A percentile compares a stretch with the other conserved stretches of the same genome.
Conservation (phyloP, 495 filamentous ascomycete species). For the Bryoglossum gracile region DNA sequence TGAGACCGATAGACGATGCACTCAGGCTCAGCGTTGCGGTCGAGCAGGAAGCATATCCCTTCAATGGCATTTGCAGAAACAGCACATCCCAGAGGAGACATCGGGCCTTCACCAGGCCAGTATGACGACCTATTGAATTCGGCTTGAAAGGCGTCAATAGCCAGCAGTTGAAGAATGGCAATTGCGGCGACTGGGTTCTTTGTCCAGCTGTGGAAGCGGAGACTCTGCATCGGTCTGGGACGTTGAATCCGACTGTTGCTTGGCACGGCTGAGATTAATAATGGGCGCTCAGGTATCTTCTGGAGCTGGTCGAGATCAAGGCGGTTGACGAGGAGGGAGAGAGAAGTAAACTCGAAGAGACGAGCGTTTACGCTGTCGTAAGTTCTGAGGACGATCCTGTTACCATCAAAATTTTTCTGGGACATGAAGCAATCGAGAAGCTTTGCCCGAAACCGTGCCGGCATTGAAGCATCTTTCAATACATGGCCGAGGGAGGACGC, state of each 20-base stretch:
- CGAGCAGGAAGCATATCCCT: background rate
- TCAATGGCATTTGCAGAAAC: background rate
- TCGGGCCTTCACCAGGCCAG: background rate
- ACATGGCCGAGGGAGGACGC: background rate
- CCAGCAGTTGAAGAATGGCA: background rate
- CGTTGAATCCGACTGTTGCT: background rate
- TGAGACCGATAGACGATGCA: background rate
- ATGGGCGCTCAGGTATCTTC: background rate
- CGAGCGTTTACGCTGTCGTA: background rate
- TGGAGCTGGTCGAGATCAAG: background rate
- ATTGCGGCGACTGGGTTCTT: background rate
- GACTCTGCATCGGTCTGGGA: background rate
- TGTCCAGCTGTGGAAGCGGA: background rate
- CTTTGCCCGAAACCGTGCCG: background rate
- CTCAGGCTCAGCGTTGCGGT: background rate
- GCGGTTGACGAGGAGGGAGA: background rate
- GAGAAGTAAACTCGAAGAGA: background rate
- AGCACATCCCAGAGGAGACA: background rate
- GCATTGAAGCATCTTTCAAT: background rate
- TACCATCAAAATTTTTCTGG: background rate
- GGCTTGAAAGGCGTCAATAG: background rate
- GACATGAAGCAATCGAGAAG: background rate
- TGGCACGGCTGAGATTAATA: background rate
- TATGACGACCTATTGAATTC: background rate
- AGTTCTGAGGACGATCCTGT: background rate